Base-by-base conservation (phyloP, 2,329 filamentous ascomycete genomes). In the Curvularia hawaiiensis region DNA sequence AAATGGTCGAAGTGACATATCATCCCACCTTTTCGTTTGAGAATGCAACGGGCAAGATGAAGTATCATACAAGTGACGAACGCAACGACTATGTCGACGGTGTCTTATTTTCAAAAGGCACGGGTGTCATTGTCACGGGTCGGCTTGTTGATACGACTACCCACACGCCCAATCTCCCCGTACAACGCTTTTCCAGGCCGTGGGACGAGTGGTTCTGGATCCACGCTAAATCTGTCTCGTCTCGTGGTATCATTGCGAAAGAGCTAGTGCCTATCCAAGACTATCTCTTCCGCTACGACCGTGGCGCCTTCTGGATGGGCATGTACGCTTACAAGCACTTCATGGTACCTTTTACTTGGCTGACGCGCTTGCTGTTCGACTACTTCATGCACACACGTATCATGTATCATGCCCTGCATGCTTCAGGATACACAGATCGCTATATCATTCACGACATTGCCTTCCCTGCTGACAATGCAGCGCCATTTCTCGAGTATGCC, bases 201-300 rank as follows among this genome's bases (percentile, higher is more conserved):
- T 77, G 73, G 31, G 88, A 92, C 61, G 85, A 87, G 2, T 92
- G 89, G 90, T 92, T 90, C 72, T 92, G 90, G 61, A 77, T 91
- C 0, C 88, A 90, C 62, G 88, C 84, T 5, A 58, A 58, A 46
- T 59, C 50, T 2, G 52, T 67, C 18, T 54, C 61, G 0, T 31
- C 50, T 3, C 61, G 58, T 16, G 40, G 45, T 8, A 54, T 49
- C 8, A 44, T 64, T 3, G 62, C 61, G 0, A 68, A 59, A 1
- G 81, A 83, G 59, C 64, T 75, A 10, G 78, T 83, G 0, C 82
- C 82, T 0, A 67, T 84, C 0, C 68, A 75, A 12, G 84, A 86
- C 62, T 87, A 87, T 60, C 78, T 87, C 8, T 87, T 87, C 65
- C 80, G 84, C 9, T 86, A 88, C 64, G 85, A 89, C 66, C 79